These are phyloP conservation scores for Apiospora aurea DNA, from an alignment of 2,329 filamentous ascomycete species.

Conservation along the genomic window DNA sequence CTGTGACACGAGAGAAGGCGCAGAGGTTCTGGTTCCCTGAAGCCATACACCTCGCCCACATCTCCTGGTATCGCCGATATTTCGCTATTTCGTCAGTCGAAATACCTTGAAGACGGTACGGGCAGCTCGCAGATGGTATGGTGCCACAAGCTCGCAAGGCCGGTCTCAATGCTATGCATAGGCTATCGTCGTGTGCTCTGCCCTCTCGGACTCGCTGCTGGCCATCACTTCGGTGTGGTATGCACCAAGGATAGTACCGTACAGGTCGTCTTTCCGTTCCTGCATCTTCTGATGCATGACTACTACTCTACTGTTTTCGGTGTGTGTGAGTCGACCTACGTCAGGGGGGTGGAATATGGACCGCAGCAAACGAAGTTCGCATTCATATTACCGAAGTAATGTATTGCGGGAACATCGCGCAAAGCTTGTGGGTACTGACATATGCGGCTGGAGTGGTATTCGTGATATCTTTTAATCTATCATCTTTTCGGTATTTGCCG, in stretches of 20 bases:
- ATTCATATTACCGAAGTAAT: background rate
- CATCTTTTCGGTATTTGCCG: background rate
- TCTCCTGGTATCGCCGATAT: background rate
- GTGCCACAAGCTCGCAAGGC: background rate
- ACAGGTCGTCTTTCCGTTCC: background rate
- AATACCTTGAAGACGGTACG: background rate
- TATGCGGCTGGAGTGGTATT: background rate
- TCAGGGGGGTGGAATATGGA: too few species aligned
- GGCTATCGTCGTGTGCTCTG: background rate
- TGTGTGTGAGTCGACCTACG: background rate
- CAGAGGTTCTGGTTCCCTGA: background rate
- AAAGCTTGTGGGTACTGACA: background rate
- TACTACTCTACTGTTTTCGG: background rate
- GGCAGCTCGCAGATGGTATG: background rate
- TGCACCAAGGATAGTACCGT: too few species aligned
- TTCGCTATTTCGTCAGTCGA: background rate
- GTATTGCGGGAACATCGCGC: background rate
- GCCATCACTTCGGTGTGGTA: background rate
- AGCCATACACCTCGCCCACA: background rate
- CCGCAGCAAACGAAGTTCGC: background rate
- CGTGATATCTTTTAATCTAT: background rate
- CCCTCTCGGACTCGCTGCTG: background rate
- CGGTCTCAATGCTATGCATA: background rate
- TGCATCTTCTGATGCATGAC: background rate
- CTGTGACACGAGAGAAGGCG: conserved; percentile 5